Base-by-base conservation (phyloP, 2,329 filamentous ascomycete species). In the Calcarisporium arbuscula region DNA sequence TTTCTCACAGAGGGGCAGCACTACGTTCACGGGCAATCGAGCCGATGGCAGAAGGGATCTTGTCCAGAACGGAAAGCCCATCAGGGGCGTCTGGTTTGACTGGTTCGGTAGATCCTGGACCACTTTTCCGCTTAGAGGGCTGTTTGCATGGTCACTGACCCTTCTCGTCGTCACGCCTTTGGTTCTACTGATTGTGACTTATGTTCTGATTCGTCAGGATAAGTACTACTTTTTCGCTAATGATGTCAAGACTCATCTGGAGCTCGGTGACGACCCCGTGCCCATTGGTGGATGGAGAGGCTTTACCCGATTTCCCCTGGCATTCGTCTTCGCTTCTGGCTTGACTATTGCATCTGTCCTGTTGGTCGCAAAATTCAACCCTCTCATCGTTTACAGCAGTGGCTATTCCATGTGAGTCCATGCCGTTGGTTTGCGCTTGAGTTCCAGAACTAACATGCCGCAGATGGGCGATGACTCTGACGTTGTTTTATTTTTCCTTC, bases 151-250 rank as follows among this genome's bases (percentile, higher is more conserved):
- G 62, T 89, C 87, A 5, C 72, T 96, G 19, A 84, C 85, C 1
- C 62, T 96, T 10, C 75, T 96, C 15, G 80, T 94, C 15, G 80
- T 81, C 15, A 79, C 83, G 1, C 90, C 90, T 1, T 56, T 96
- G 29, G 64, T 82, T 4, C 64, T 96, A 17, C 67, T 86, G 11
- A 54, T 80, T 4, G 66, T 90, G 3, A 79, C 82, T 7, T 77
- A 85, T 38, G 53, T 85, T 18, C 68, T 96, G 5, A 69, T 74
- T 28, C 77, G 76, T 39, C 65, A 70, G 8, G 86, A 89, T 57
- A 95, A 87, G 63, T 86, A 89, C 63, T 98, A 96, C 58, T 76
- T 90, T 37, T 94, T 95, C 55, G 74, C 84, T 5, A 73, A 78
- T 33, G 67, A 61, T 17, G 60, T 71, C 43, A 62, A 65, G 39